Conservation (phyloP, 2,329 filamentous ascomycete genomes). For the Aureobasidium sp. region DNA sequence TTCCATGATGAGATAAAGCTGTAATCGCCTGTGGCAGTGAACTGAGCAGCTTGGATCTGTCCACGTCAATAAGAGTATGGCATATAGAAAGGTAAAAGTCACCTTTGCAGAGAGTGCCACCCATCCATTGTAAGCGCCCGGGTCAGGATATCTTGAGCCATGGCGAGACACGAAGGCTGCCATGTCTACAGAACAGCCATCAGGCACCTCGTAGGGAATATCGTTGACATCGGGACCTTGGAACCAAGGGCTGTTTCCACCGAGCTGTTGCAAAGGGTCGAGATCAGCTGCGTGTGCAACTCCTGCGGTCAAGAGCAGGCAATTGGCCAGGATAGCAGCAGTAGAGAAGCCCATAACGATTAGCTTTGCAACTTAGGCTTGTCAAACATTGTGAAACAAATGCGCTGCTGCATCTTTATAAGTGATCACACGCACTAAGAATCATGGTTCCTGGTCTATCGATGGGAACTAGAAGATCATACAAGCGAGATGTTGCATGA, state of each 20-base stretch:
- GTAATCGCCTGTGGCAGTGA: conserved; percentile 45
- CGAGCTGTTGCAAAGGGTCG: conserved; percentile 23
- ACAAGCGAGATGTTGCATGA: neutral
- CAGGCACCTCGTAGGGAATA: conserved; percentile 47
- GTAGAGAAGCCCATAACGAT: neutral
- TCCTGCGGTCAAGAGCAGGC: neutral
- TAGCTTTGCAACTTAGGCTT: neutral
- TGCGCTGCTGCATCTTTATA: conserved; percentile 6
- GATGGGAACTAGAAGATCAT: neutral
- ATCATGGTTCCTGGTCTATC: neutral
- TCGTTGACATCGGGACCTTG: conserved; percentile 17
- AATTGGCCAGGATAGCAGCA: neutral
- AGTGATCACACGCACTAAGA: neutral
- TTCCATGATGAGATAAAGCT: conserved; percentile 52
- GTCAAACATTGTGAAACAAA: neutral
- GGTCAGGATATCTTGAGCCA: conserved; percentile 55
- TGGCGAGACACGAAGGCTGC: conserved; percentile 53
- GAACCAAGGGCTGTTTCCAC: conserved; percentile 33
- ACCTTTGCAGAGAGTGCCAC: conserved; percentile 22
- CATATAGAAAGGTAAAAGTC: neutral
- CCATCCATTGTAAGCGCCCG: conserved; percentile 53
- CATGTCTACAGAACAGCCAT: conserved; percentile 51
- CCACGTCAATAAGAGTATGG: neutral
- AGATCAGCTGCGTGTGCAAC: neutral
- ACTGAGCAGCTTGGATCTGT: conserved; percentile 46